phyloP scores from a whole-genome alignment of 2,329 filamentous ascomycete species.

The Alternaria panax region DNA sequence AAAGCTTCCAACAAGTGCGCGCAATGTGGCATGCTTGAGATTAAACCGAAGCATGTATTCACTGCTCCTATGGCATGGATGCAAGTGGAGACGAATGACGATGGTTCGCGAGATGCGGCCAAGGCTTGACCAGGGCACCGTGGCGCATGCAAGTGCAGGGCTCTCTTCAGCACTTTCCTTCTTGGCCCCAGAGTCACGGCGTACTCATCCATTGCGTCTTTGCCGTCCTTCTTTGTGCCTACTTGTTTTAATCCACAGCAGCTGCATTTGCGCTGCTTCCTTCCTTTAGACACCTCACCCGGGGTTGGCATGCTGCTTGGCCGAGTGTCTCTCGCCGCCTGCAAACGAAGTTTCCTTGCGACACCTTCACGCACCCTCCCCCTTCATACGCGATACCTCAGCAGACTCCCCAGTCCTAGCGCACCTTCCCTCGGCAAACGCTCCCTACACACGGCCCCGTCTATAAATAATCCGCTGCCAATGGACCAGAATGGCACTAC shows the following conservation, averaged over 20 bases:
- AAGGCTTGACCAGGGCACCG: constrained; percentile 8
- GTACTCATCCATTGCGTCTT: constrained; percentile 7
- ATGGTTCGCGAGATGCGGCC: constrained; percentile 15
- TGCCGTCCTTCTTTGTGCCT: constrained; percentile 9
- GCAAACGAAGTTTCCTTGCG: constrained; percentile 37
- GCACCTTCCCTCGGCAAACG: constrained; percentile 15
- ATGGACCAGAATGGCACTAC: constrained; percentile 61
- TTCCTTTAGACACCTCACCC: constrained; percentile 2
- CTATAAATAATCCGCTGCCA: constrained; percentile 20
- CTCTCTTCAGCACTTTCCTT: constrained; percentile 18
- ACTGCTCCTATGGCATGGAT: not conserved
- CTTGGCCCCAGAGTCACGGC: constrained; percentile 1
- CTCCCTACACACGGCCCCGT: constrained; percentile 8
- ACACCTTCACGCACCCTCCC: constrained; percentile 16
- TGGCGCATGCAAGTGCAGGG: constrained; percentile 28
- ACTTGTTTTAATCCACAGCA: constrained; percentile 9
- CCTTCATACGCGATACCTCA: constrained; percentile 5
- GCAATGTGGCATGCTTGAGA: not conserved
- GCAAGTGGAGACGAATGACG: constrained; percentile 9
- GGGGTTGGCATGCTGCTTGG: constrained; percentile 40
- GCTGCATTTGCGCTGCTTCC: constrained; percentile 10
- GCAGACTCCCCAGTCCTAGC: constrained; percentile 4
- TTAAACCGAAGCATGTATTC: not conserved
- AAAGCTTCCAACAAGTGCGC: not conserved
- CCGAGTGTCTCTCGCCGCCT: constrained; percentile 39